Conservation (phyloP, 108 stramenopile genomes). For the Chaetoceros tenuissimus region DNA sequence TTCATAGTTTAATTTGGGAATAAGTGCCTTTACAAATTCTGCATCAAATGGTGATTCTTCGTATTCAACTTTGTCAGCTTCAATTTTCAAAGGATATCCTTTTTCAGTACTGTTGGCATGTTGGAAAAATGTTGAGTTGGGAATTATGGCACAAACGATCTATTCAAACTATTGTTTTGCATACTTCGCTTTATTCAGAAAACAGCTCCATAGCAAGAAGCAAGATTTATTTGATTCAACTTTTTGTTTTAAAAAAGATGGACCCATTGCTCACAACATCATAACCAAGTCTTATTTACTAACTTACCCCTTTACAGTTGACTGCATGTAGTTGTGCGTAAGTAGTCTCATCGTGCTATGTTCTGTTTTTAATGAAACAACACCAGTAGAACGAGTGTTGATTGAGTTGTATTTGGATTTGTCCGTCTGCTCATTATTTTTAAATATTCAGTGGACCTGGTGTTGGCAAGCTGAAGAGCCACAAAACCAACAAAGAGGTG, state of each 20-base stretch:
- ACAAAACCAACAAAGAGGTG: no score
- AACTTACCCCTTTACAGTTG: conserved; percentile 71
- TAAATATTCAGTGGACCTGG: no score
- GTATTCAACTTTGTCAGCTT: conserved; percentile 44
- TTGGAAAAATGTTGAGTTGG: background rate
- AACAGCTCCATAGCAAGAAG: background rate
- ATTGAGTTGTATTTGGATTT: conserved; percentile 4
- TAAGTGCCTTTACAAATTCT: conserved; percentile 43
- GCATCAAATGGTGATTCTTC: conserved; percentile 58
- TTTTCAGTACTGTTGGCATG: conserved; percentile 45
- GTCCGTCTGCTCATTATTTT: background rate
- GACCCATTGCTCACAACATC: background rate
- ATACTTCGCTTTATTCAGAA: background rate
- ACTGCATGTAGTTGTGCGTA: conserved; percentile 76
- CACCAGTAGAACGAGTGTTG: background rate
- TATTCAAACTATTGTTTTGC: background rate
- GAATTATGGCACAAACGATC: conserved; percentile 2
- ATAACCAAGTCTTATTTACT: background rate
- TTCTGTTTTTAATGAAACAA: no score
- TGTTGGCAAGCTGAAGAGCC: no score
- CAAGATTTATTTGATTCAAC: background rate
- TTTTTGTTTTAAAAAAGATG: conserved; percentile 1
- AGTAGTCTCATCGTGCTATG: conserved; percentile 68
- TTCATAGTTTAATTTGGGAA: conserved; percentile 63
- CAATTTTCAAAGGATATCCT: conserved; percentile 77